phyloP scores from a whole-genome alignment of 2,329 filamentous ascomycete species.

The Verticillium klebahnii region DNA sequence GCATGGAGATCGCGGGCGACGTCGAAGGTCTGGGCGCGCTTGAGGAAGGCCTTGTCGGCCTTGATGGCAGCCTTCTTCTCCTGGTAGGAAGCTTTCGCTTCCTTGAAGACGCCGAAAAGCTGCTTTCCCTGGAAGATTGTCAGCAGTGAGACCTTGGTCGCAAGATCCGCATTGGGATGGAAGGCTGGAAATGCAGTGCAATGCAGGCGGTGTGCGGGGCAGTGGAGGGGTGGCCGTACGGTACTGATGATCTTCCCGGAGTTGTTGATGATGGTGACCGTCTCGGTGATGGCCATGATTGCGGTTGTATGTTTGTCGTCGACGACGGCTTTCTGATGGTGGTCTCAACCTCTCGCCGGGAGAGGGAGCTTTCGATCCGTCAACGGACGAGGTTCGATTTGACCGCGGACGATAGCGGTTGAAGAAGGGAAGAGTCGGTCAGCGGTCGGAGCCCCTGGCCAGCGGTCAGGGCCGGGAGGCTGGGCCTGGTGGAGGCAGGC shows the following conservation, averaged over 20 bases:
- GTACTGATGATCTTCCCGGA: constrained; percentile 89
- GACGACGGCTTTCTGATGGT: background rate
- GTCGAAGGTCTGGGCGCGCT: constrained; percentile 58
- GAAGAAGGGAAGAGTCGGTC: constrained; percentile 1
- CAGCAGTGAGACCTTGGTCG: constrained; percentile 3
- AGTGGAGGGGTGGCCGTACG: constrained; percentile 45
- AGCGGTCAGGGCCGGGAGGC: background rate
- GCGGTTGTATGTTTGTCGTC: constrained; percentile 20
- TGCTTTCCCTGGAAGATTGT: constrained; percentile 70
- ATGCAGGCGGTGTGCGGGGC: constrained; percentile 1
- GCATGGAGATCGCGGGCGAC: constrained; percentile 18
- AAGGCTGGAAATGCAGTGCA: constrained; percentile 1
- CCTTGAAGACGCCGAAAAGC: constrained; percentile 83
- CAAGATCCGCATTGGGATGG: constrained; percentile 4
- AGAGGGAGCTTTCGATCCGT: constrained; percentile 3
- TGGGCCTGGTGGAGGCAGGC: background rate
- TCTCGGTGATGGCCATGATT: constrained; percentile 54
- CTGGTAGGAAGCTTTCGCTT: constrained; percentile 81
- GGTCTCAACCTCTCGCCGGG: constrained; percentile 4
- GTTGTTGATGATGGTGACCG: constrained; percentile 83
- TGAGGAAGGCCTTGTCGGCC: constrained; percentile 50
- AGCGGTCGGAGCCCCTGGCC: background rate
- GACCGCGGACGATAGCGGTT: background rate
- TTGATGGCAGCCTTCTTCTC: constrained; percentile 82
- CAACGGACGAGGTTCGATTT: background rate